Conservation (phyloP, 2,329 filamentous ascomycete genomes). For the Alternaria gaisen region DNA sequence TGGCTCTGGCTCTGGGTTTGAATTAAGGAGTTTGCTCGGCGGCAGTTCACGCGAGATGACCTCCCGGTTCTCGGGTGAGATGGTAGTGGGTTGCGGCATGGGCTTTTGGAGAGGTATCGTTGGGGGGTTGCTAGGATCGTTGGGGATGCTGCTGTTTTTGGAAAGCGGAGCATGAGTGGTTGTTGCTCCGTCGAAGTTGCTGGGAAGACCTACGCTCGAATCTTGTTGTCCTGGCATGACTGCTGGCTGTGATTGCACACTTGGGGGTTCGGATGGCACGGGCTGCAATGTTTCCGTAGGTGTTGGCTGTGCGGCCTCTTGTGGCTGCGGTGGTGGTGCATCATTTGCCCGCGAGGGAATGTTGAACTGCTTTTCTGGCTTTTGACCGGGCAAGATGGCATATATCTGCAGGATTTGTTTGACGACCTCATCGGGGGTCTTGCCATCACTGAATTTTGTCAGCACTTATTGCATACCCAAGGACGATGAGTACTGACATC, state of each 20-base stretch:
- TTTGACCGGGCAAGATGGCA: slow-evolving; percentile 83
- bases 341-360: slow-evolving; percentile 62
- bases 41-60: slow-evolving; percentile 32
- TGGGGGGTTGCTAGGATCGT: slow-evolving; percentile 13
- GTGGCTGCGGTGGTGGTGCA: slow-evolving; percentile 24
- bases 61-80: slow-evolving; percentile 17
- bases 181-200: slow-evolving; percentile 63
- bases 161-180: slow-evolving; percentile 35
- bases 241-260: slow-evolving; percentile 12
- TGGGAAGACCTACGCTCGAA: slow-evolving; percentile 59
- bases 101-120: slow-evolving; percentile 17
- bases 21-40: slow-evolving; percentile 39
- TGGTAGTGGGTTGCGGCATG: slow-evolving; percentile 11
- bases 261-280: slow-evolving; percentile 10
- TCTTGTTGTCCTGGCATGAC: slow-evolving; percentile 23
- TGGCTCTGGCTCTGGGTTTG: slow-evolving; percentile 32
- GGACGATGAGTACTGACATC: slow-evolving; percentile 66
- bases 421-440: slow-evolving; percentile 72
- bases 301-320: slow-evolving; percentile 12
- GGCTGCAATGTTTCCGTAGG: slow-evolving; percentile 9
- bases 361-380: slow-evolving; percentile 61
- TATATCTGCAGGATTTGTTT: slow-evolving; percentile 88
- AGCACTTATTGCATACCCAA: background rate
- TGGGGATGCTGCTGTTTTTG: slow-evolving; percentile 14
- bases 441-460: slow-evolving; percentile 58